Conservation (phyloP, 164 flowering plant genomes). For the Annona cherimola region DNA sequence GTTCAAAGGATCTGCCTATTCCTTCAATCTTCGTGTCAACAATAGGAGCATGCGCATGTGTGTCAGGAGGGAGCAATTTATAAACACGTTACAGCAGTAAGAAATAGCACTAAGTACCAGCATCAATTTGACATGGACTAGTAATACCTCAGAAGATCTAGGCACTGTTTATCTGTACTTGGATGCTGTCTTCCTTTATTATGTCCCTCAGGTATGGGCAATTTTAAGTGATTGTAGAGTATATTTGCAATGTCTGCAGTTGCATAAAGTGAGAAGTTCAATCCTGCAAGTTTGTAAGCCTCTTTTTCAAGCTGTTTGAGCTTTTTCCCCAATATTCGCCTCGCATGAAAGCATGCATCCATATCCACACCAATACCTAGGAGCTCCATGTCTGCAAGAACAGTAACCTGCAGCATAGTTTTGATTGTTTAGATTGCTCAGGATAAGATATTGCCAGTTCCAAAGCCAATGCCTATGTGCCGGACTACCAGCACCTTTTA, state of each 20-base stretch:
- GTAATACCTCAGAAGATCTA: slow-evolving; percentile 76
- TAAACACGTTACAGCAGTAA: neutral
- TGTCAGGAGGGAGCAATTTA: too few relatives aligned
- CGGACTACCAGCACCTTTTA: neutral
- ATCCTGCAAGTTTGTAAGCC: slow-evolving; percentile 83
- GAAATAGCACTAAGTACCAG: neutral
- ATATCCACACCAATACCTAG: slow-evolving; percentile 96
- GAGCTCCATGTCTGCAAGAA: slow-evolving; percentile 93
- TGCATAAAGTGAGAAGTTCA: slow-evolving; percentile 65
- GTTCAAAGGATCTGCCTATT: too few relatives aligned
- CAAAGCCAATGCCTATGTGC: neutral
- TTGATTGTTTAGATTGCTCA: neutral
- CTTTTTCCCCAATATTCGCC: slow-evolving; percentile 56
- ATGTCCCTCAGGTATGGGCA: slow-evolving; percentile 71
- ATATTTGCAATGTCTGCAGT: slow-evolving; percentile 91
- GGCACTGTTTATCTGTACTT: slow-evolving; percentile 88
- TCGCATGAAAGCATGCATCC: slow-evolving; percentile 81
- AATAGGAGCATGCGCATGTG: too few relatives aligned
- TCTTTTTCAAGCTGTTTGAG: slow-evolving; percentile 73
- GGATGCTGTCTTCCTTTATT: slow-evolving; percentile 82
- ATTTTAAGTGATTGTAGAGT: slow-evolving; percentile 70
- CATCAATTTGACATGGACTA: too few relatives aligned
- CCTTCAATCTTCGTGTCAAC: too few relatives aligned
- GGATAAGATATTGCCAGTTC: neutral
- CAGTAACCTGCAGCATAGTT: slow-evolving; percentile 48